Base-by-base conservation (phyloP, 805 yeast genomes). In the Isabelozyma rhagii region DNA sequence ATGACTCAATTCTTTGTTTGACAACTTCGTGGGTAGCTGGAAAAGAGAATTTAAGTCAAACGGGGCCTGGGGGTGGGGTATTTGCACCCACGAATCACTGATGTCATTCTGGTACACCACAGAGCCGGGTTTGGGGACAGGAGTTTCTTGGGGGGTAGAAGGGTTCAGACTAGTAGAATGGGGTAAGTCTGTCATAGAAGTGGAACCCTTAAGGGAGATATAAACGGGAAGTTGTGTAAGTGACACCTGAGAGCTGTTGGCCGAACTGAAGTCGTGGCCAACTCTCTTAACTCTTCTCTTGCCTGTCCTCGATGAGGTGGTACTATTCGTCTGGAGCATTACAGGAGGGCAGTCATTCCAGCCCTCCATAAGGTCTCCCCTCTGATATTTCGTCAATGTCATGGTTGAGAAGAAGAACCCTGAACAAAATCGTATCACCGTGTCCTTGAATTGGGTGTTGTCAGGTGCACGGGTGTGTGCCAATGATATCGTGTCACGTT, bases 321-420 rank as follows among this genome's bases (percentile, higher is more conserved):
- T 47, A 8, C 47, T 44, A 49, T 45, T 8, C 53, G 36, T 4
- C n/a, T 31, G 48, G 18, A 61, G 48, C 59, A 61, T 57, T 8
- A 63, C 53, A 1, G 74, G 64, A 0, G 84, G 84, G 58, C 85
- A 82, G 61, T 83, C 88, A 57, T 83, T 83, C 87, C 87, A 83
- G 11, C 86, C 87, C 51, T 67, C 72, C 56, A 69, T 68, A 29
- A 61, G 57, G 39, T 65, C 75, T 2, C 76, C 76, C 43, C 69
- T 47, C 51, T 72, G 77, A 54, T 59, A 64, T 42, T 64, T 69
- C 3, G 74, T 68, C 47, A 70, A 49, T 28, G 69, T 59, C 66
- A 64, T 67, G 45, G 14, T 36, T 25, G 44, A 29, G 25, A 41
- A 21, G 25, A 21, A 21, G 25, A 21, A 6, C 25, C 25, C 25